phyloP scores from a whole-genome alignment of 306 rosid genomes.

The Vigna reflexopilosa region DNA sequence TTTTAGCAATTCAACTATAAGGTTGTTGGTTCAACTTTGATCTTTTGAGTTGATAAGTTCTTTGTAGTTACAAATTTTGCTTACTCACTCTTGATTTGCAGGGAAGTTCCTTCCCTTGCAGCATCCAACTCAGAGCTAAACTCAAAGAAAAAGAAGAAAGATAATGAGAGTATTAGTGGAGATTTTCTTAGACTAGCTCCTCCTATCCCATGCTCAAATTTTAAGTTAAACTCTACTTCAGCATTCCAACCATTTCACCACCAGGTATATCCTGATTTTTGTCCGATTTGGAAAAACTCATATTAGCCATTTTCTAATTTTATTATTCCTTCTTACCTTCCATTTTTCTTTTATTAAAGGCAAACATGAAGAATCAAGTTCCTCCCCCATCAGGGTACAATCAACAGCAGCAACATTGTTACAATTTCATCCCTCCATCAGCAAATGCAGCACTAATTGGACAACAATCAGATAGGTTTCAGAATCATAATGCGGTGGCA shows the following conservation, averaged over 20 bases:
- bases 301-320: background rate
- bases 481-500: background rate
- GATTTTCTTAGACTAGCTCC: background rate
- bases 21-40: conserved; percentile 16
- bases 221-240: conserved; percentile 5
- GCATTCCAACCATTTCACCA: background rate
- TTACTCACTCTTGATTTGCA: background rate
- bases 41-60: background rate
- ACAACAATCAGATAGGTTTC: background rate
- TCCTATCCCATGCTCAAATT: background rate
- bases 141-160: background rate
- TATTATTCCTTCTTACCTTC: background rate
- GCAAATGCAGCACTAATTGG: background rate
- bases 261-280: background rate
- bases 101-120: conserved; percentile 8
- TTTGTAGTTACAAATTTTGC: background rate
- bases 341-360: background rate
- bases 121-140: background rate
- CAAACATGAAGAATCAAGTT: background rate
- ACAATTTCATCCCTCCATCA: background rate
- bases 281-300: background rate
- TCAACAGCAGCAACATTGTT: background rate
- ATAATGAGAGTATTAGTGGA: background rate
- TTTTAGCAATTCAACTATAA: conserved; percentile 9
- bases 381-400: background rate